Evolutionary conservation across 345 rosid genomes (phyloP), one percentile per base, ranked within the genome.

Genomic region (Camelina hispida): DNA sequence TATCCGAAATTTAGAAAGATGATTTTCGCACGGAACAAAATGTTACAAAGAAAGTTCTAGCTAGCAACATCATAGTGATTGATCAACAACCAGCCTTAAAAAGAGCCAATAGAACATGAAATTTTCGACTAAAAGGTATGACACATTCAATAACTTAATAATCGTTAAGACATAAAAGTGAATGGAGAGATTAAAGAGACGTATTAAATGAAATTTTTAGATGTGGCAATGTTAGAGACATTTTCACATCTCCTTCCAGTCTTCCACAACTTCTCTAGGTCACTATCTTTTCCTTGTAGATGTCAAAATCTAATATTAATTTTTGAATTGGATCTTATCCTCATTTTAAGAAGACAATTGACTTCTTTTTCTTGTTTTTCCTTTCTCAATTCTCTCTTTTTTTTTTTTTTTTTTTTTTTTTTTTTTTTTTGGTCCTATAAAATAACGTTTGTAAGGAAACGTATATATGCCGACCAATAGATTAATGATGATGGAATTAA

Each of bases 141-240:
- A 63, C 44, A 68, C 43, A 65, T 77, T 55, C 60, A 61, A 63
- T 69, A 25, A 20, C 69, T 62, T 62, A 53, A 16, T 69, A 56
- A 50, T 54, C 63, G 42, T 63, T 55, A 62, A 62, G 42, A 62
- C 35, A 69, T 10, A 54, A 44, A 54, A 46, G 75, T 63, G 80
- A 60, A 62, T 34, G 64, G 43, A 50, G 74, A 55, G 46, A 69
- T 69, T 35, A 23, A 12, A 62, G 65, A 76, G 75, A 76, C 71
- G 80, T 76, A 59, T 62, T 11, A 62, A 14, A 76, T 54, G 60
- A 63, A 46, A 63, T 11, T 20, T 43, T 43, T 62, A 55, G 52
- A 22, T 63, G 66, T 76, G 80, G 69, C 71, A 70, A 25, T 48
- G 35, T 56, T 56, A 77, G 60, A 70, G 46, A 63, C 80, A 70